Conservation (phyloP, 2,329 filamentous ascomycete genomes). For the Alternaria conjuncta region DNA sequence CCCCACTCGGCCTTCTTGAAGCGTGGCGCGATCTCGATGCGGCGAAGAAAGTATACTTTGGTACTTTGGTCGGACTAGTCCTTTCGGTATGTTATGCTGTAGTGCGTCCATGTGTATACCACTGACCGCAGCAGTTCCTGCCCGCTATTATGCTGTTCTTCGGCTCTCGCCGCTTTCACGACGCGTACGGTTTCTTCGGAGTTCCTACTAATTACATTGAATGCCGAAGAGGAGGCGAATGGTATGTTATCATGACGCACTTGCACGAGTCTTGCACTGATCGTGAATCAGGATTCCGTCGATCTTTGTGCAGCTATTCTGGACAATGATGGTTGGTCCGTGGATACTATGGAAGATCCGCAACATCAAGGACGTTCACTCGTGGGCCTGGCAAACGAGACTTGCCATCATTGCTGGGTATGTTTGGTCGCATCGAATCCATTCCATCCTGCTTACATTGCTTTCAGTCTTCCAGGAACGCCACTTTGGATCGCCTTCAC, state of each 20-base stretch:
- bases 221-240: constrained; percentile 67
- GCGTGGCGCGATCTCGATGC: constrained; percentile 42
- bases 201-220: constrained; percentile 52
- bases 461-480: constrained; percentile 42
- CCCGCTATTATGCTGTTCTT: constrained; percentile 67
- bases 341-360: constrained; percentile 50
- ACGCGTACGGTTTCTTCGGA: constrained; percentile 61
- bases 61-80: constrained; percentile 36
- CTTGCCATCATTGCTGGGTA: constrained; percentile 48
- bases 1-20: constrained; percentile 36
- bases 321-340: constrained; percentile 45
- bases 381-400: constrained; percentile 49
- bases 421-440: background rate
- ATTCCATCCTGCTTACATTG: constrained; percentile 23
- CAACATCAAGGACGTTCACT: constrained; percentile 46
- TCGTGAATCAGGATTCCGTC: constrained; percentile 40
- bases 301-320: constrained; percentile 47
- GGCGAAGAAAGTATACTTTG: constrained; percentile 43
- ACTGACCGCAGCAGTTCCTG: constrained; percentile 56
- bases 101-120: background rate
- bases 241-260: constrained; percentile 51
- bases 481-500: constrained; percentile 49
- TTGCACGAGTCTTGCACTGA: constrained; percentile 10
- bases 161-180: constrained; percentile 70
- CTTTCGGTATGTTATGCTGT: constrained; percentile 34